Percentiles rank a stretch among this genome's conserved stretches.
These are phyloP conservation scores for Candida nanaspora DNA, from an alignment of 805 yeast genomes.

Conservation along the genomic window DNA sequence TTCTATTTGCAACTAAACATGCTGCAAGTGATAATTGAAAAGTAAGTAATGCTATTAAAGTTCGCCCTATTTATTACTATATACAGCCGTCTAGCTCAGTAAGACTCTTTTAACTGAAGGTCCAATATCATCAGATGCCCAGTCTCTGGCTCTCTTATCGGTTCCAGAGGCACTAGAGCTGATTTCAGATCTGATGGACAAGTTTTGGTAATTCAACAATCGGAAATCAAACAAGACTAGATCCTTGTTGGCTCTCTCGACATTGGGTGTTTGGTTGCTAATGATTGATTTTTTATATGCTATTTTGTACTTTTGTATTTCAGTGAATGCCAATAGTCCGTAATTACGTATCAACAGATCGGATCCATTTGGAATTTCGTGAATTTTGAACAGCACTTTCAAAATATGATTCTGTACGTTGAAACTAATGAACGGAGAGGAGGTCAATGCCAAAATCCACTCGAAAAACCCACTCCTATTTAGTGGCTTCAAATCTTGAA, in stretches of 20 bases:
- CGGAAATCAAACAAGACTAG: slow-evolving; percentile 22
- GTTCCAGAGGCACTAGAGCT: slow-evolving; percentile 25
- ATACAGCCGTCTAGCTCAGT: background rate
- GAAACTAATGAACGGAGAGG: slow-evolving; percentile 41
- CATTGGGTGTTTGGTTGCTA: background rate
- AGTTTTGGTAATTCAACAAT: slow-evolving; percentile 36
- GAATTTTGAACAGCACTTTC: slow-evolving; percentile 38
- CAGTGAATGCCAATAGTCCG: slow-evolving; percentile 37
- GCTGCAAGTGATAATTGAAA: too few species aligned
- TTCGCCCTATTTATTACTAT: too few species aligned
- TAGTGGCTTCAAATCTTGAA: slow-evolving; percentile 46
- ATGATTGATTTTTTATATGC: background rate
- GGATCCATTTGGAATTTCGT: slow-evolving; percentile 49
- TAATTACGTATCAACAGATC: slow-evolving; percentile 53
- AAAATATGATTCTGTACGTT: slow-evolving; percentile 34
- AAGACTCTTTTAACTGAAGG: slow-evolving; percentile 38
- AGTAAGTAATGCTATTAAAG: too few species aligned
- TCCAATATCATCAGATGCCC: slow-evolving; percentile 49
- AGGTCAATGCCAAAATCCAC: slow-evolving; percentile 49
- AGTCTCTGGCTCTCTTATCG: slow-evolving; percentile 52
- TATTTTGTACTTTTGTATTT: slow-evolving; percentile 11
- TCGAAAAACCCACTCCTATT: slow-evolving; percentile 55
- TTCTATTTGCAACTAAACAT: too few species aligned
- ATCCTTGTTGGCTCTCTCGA: slow-evolving; percentile 6
- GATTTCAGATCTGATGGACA: slow-evolving; percentile 37